These are phyloP conservation scores for Barnettozyma wickerhamii DNA, from an alignment of 805 yeast species.

Conservation along the genomic window DNA sequence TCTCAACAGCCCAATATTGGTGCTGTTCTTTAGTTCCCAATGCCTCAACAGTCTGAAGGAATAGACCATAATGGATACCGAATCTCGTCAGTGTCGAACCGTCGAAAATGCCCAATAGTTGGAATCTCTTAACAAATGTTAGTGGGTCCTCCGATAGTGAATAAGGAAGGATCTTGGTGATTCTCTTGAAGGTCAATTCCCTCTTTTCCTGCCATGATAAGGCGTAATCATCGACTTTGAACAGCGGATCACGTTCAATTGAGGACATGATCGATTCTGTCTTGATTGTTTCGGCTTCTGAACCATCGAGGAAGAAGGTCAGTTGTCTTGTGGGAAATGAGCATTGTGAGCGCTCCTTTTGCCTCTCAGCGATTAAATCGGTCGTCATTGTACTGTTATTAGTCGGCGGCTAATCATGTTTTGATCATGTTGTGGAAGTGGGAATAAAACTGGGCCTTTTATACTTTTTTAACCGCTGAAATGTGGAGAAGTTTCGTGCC, in stretches of 20 bases:
- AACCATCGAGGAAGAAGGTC: conserved; percentile 51
- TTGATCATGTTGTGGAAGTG: too few relatives aligned
- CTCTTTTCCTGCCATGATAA: conserved; percentile 50
- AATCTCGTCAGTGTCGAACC: conserved; percentile 77
- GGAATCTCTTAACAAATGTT: conserved; percentile 50
- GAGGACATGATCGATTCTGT: conserved; percentile 47
- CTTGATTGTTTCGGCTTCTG: conserved; percentile 38
- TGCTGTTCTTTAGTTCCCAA: conserved; percentile 83
- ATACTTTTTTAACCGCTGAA: too few relatives aligned
- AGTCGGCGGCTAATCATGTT: too few relatives aligned
- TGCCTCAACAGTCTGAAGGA: conserved; percentile 74
- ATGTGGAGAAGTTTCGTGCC: too few relatives aligned
- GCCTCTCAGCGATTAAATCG: conserved; percentile 17
- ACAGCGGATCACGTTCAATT: conserved; percentile 63
- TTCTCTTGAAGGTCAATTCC: conserved; percentile 51
- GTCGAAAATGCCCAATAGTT: conserved; percentile 59
- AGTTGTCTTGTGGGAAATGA: conserved; percentile 39
- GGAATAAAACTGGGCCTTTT: too few relatives aligned
- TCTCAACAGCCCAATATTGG: conserved; percentile 70
- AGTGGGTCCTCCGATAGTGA: conserved; percentile 38
- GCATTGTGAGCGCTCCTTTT: conserved; percentile 39
- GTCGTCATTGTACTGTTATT: conserved; percentile 8
- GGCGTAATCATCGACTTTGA: conserved; percentile 50
- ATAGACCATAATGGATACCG: conserved; percentile 85
- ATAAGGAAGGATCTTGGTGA: conserved; percentile 41